These are phyloP conservation scores for Arthromyces matolae DNA, from an alignment of 768 basidiomycete species.

Conservation along the genomic window DNA sequence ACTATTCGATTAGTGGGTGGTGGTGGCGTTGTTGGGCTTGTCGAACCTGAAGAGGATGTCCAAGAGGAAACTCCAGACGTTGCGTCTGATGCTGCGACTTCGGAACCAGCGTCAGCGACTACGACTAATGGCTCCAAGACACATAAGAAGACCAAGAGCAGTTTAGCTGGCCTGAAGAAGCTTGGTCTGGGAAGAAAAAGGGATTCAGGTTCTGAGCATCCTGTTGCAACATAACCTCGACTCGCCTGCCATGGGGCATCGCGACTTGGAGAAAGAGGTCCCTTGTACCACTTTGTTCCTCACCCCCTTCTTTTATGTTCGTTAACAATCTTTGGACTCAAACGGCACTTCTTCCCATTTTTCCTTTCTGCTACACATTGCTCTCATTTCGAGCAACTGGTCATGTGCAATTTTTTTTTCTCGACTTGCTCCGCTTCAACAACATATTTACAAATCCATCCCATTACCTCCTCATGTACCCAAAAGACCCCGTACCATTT, in stretches of 20 bases:
- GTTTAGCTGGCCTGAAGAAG: conserved; percentile 54
- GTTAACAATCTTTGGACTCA: no score
- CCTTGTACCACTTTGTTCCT: no score
- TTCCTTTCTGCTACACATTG: no score
- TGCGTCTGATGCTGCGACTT: conserved; percentile 35
- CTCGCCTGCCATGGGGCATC: no score
- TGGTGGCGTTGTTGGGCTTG: conserved; percentile 41
- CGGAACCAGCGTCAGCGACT: background rate
- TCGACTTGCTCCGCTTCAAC: no score
- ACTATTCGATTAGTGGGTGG: conserved; percentile 62
- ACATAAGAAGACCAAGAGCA: conserved; percentile 57
- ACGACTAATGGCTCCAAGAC: conserved; percentile 28
- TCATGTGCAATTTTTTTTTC: no score
- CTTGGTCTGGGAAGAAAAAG: conserved; percentile 50
- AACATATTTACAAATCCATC: no score
- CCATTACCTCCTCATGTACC: no score
- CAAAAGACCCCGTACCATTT: no score
- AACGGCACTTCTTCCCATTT: no score
- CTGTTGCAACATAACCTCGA: conserved; percentile 12
- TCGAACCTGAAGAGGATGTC: conserved; percentile 26
- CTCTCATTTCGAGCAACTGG: no score
- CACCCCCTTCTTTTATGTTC: conserved; percentile 2
- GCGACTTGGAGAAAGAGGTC: no score
- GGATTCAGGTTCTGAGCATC: conserved; percentile 38
- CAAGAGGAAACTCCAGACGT: conserved; percentile 22